phyloP scores from a whole-genome alignment of 768 basidiomycete genomes.

The Xerocomellus dryophilus region DNA sequence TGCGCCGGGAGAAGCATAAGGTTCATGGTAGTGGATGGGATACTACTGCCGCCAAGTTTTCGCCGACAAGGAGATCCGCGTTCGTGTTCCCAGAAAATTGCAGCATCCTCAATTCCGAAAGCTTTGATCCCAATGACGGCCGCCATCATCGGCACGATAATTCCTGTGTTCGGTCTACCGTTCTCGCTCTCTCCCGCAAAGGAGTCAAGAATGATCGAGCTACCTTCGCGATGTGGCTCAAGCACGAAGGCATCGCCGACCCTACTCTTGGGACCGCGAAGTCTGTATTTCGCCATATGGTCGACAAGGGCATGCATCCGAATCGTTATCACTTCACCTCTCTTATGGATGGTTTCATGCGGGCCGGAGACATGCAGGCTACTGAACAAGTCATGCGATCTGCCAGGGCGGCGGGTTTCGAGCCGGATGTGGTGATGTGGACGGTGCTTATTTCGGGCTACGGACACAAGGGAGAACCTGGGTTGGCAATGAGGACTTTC shows the following conservation, averaged over 20 bases:
- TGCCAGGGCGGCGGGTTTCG: conserved; percentile 47
- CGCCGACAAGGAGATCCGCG: conserved; percentile 27
- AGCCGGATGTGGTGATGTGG: conserved; percentile 65
- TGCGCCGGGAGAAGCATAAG: conserved; percentile 51
- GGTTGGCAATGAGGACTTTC: conserved; percentile 53
- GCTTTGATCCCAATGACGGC: conserved; percentile 51
- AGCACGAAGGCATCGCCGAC: conserved; percentile 54
- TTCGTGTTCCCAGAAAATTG: conserved; percentile 5
- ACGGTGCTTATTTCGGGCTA: conserved; percentile 75
- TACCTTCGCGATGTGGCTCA: conserved; percentile 60
- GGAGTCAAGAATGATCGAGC: conserved; percentile 53
- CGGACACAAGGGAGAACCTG: conserved; percentile 56
- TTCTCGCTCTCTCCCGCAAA: conserved; percentile 46
- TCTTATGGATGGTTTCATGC: conserved; percentile 71
- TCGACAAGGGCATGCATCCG: conserved; percentile 67
- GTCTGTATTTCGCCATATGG: conserved; percentile 54
- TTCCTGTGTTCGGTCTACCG: conserved; percentile 38
- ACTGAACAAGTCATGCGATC: conserved; percentile 57
- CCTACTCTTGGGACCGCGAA: conserved; percentile 50
- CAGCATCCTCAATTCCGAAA: conserved; percentile 22
- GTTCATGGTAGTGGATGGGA: conserved; percentile 48
- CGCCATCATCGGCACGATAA: conserved; percentile 31
- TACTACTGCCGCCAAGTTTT: conserved; percentile 38
- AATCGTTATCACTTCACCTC: conserved; percentile 71
- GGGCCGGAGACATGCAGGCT: conserved; percentile 53